Evolutionary conservation across 2,329 filamentous ascomycete genomes (phyloP).

Genomic region (Fusarium fujikuroi): DNA sequence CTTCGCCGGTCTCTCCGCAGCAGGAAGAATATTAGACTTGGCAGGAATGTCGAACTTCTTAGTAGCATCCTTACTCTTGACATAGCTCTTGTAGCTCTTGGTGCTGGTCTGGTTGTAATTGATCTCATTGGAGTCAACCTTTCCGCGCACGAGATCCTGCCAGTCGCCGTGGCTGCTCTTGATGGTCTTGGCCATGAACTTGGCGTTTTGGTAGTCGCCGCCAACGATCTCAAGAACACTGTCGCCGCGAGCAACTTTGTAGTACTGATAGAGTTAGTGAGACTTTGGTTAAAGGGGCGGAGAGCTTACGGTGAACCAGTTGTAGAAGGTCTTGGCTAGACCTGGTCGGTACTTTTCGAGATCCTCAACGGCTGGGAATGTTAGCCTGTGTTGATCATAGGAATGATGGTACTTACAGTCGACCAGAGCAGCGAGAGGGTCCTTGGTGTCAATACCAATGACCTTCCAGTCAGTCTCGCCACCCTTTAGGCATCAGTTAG

Average conservation of each 20-base stretch:
- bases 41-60: conserved; percentile 47
- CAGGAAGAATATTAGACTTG: conserved; percentile 44
- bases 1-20: conserved; percentile 46
- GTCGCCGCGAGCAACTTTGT: conserved; percentile 54
- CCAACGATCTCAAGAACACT: conserved; percentile 51
- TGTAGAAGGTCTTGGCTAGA: conserved; percentile 48
- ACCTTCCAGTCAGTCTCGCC: conserved; percentile 55
- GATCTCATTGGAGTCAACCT: conserved; percentile 51
- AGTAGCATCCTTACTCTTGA: conserved; percentile 48
- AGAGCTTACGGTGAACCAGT: conserved; percentile 53
- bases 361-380: conserved; percentile 47
- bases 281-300: rapidly evolving
- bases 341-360: conserved; percentile 54
- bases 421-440: conserved; percentile 50
- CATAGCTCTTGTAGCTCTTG: conserved; percentile 47
- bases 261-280: conserved; percentile 46
- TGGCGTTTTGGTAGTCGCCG: conserved; percentile 50
- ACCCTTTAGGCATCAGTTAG: conserved; percentile 28
- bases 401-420: conserved; percentile 42
- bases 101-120: conserved; percentile 55
- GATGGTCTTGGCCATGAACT: conserved; percentile 47
- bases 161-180: conserved; percentile 53
- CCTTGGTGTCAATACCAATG: conserved; percentile 52
- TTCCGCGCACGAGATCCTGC: conserved; percentile 52
- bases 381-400: not conserved